These are phyloP conservation scores for Aureobasidium subglaciale DNA, from an alignment of 2,329 filamentous ascomycete genomes.

Conservation along the genomic window DNA sequence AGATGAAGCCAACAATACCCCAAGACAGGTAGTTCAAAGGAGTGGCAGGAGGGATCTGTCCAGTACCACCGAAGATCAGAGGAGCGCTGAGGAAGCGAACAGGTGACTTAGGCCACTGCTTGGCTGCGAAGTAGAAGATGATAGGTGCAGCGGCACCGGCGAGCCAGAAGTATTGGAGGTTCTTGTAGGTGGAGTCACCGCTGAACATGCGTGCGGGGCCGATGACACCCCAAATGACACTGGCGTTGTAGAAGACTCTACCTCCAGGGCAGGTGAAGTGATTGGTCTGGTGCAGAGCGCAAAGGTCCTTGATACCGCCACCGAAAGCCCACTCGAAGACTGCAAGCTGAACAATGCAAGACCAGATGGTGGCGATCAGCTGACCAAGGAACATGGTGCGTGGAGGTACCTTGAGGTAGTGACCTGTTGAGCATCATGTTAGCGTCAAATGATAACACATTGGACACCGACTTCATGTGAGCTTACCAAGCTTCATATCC, in stretches of 20 bases:
- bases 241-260: conserved; percentile 79
- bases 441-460: background rate
- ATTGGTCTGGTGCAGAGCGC: conserved; percentile 72
- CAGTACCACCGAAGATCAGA: conserved; percentile 73
- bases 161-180: conserved; percentile 67
- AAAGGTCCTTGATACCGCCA: conserved; percentile 63
- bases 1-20: conserved; percentile 76
- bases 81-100: conserved; percentile 37
- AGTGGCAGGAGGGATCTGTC: conserved; percentile 75
- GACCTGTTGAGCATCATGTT: conserved; percentile 25
- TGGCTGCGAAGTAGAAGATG: conserved; percentile 50
- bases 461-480: background rate
- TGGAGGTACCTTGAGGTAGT: conserved; percentile 83
- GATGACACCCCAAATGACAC: conserved; percentile 32
- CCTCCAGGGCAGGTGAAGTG: conserved; percentile 91
- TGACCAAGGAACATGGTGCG: conserved; percentile 68
- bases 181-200: conserved; percentile 59
- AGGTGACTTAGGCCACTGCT: conserved; percentile 11
- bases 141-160: conserved; percentile 65
- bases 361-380: conserved; percentile 55
- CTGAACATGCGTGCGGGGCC: conserved; percentile 67
- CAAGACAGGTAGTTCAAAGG: conserved; percentile 84
- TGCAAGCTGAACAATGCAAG: conserved; percentile 56
- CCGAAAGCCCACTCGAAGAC: conserved; percentile 54
- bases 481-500: conserved; percentile 66